Evolutionary conservation across 108 stramenopile genomes (phyloP).

Genomic region (Fragilariopsis cylindrus): DNA sequence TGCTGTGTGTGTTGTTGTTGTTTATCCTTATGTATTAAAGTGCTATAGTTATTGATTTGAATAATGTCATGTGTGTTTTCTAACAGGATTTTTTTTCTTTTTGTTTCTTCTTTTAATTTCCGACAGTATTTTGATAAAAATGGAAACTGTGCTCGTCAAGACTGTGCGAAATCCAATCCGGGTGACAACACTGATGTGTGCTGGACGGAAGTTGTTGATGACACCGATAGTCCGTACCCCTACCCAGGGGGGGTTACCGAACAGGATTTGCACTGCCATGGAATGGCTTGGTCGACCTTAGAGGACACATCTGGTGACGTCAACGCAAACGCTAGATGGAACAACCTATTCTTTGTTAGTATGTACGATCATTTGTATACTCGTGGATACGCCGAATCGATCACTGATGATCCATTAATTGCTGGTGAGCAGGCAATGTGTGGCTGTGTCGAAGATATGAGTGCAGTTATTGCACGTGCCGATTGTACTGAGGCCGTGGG

Average conservation of each 20-base stretch:
- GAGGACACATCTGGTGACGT: not conserved
- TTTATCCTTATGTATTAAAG: too few species aligned
- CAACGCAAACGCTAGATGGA: conserved; percentile 7
- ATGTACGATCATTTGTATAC: conserved; percentile 62
- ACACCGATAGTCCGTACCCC: conserved; percentile 22
- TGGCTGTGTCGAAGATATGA: conserved; percentile 56
- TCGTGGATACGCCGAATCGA: conserved; percentile 48
- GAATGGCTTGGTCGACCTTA: conserved; percentile 47
- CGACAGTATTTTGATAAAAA: conserved; percentile 42
- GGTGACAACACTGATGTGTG: conserved; percentile 61
- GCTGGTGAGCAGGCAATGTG: conserved; percentile 50
- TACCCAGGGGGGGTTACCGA: conserved; percentile 39
- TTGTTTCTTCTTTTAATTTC: too few species aligned
- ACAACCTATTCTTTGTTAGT: conserved; percentile 53
- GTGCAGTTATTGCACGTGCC: conserved; percentile 41
- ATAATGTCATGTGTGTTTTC: too few species aligned
- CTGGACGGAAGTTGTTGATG: conserved; percentile 33
- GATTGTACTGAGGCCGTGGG: conserved; percentile 47
- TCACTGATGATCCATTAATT: conserved; percentile 25
- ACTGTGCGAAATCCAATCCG: conserved; percentile 52
- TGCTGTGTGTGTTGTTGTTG: too few species aligned
- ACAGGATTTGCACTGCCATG: conserved; percentile 56
- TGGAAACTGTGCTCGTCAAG: conserved; percentile 46
- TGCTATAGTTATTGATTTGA: too few species aligned
- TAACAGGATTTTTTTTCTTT: too few species aligned